A percentile compares a stretch with the other conserved stretches of the same genome.
phyloP scores from a whole-genome alignment of 148 eudicot genomes.

The Linanthus parryae region DNA sequence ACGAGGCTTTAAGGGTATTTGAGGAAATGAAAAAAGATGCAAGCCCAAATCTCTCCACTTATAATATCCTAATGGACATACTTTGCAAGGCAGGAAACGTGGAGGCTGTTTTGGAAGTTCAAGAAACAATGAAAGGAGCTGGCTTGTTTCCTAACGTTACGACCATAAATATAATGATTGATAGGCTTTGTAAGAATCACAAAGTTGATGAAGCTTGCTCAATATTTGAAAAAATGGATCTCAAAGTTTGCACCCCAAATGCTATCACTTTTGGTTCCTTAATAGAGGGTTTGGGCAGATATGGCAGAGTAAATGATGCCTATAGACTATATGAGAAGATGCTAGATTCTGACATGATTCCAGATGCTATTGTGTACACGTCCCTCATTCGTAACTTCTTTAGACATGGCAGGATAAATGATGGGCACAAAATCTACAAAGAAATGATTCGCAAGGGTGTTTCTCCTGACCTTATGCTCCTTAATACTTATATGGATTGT shows the following conservation, averaged over 20 bases:
- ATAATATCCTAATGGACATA: conserved; percentile 78
- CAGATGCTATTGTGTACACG: conserved; percentile 71
- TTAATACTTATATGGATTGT: conserved; percentile 91
- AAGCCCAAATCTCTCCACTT: conserved; percentile 61
- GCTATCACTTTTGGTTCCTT: conserved; percentile 69
- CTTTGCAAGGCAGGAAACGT: conserved; percentile 58
- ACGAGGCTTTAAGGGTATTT: conserved; percentile 61
- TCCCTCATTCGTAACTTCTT: conserved; percentile 82
- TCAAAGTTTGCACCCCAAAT: conserved; percentile 65
- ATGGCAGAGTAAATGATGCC: conserved; percentile 82
- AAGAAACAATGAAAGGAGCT: conserved; percentile 57
- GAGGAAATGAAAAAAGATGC: conserved; percentile 83
- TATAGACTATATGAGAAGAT: conserved; percentile 73
- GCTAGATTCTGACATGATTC: conserved; percentile 63
- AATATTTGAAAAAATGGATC: conserved; percentile 70
- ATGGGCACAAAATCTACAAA: conserved; percentile 91
- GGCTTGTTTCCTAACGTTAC: conserved; percentile 65
- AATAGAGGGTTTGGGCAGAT: conserved; percentile 85
- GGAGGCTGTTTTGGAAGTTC: conserved; percentile 64
- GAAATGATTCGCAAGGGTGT: conserved; percentile 76
- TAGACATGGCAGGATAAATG: conserved; percentile 53
- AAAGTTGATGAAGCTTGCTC: conserved; percentile 72
- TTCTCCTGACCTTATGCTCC: conserved; percentile 68
- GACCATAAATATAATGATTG: conserved; percentile 82
- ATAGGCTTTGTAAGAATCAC: conserved; percentile 67